Conservation (phyloP, 306 rosid species). For the Malus asiatica region DNA sequence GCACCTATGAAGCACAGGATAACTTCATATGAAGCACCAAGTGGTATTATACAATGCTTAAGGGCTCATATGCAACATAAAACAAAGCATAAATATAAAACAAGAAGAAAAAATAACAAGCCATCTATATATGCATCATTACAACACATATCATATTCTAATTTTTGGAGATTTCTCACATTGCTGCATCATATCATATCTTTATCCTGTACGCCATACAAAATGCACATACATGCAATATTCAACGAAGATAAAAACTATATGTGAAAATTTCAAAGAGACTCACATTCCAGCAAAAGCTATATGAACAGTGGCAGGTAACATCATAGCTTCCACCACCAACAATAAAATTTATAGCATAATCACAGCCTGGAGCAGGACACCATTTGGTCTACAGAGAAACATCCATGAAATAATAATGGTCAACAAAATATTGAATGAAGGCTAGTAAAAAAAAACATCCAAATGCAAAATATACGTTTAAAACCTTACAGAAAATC, state of each 20-base stretch:
- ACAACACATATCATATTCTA: background rate
- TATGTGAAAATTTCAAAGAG: background rate
- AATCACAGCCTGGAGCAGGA: slow-evolving; percentile 93
- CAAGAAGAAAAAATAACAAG: too few relatives aligned
- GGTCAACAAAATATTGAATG: background rate
- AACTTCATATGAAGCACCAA: background rate
- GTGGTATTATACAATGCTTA: background rate
- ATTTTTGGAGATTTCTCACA: background rate
- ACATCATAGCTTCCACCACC: slow-evolving; percentile 91
- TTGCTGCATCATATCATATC: background rate
- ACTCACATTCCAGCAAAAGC: slow-evolving; percentile 93
- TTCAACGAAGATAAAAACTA: background rate
- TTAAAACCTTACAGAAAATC: background rate
- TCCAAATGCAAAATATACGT: background rate
- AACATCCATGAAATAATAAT: background rate
- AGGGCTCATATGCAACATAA: background rate
- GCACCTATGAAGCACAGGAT: background rate
- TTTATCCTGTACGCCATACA: background rate
- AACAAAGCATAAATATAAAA: background rate
- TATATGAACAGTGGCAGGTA: slow-evolving; percentile 73
- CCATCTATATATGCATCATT: too few relatives aligned
- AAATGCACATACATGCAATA: background rate
- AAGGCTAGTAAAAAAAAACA: background rate
- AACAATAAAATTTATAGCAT: slow-evolving; percentile 75
- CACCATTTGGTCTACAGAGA: slow-evolving; percentile 77